Conservation (phyloP, 192 early-diverging fungal species). For the Coemansia furcata region DNA sequence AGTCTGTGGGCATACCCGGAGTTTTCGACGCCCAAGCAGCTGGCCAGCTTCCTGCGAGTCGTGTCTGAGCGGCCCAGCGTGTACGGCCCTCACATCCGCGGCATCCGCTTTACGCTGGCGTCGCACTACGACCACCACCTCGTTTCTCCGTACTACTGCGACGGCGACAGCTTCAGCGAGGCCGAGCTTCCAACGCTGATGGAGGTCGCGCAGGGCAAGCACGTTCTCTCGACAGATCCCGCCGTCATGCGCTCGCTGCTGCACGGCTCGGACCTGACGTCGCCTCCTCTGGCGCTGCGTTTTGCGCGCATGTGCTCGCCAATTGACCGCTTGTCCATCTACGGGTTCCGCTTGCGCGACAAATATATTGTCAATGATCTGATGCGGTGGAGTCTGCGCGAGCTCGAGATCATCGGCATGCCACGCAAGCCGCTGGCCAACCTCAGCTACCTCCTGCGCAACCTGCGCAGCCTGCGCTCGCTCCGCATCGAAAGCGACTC, state of each 20-base stretch:
- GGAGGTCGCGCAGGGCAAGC: constrained; percentile 38
- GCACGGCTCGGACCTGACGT: constrained; percentile 42
- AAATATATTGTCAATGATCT: constrained; percentile 42
- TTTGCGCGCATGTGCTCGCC: constrained; percentile 46
- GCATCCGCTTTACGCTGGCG: constrained; percentile 41
- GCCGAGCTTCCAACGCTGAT: constrained; percentile 38
- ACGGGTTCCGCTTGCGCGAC: constrained; percentile 46
- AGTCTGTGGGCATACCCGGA: constrained; percentile 45
- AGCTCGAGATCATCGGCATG: constrained; percentile 44
- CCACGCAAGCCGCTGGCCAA: constrained; percentile 43
- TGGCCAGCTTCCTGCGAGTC: constrained; percentile 29
- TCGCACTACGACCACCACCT: constrained; percentile 49
- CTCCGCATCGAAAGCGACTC: constrained; percentile 44
- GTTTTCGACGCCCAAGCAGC: constrained; percentile 40
- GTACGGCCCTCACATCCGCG: constrained; percentile 33
- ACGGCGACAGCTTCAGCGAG: constrained; percentile 11
- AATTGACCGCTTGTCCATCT: constrained; percentile 41
- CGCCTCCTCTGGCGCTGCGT: constrained; percentile 35
- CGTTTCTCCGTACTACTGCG: constrained; percentile 16
- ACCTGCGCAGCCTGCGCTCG: constrained; percentile 26
- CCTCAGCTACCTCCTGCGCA: constrained; percentile 32
- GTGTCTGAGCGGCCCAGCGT: constrained; percentile 19
- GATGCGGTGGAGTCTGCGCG: constrained; percentile 49
- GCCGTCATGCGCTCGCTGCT: constrained; percentile 35
- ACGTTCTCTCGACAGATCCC: constrained; percentile 38